Base-by-base conservation (phyloP, 2,329 filamentous ascomycete genomes). In the Neurospora crassa region DNA sequence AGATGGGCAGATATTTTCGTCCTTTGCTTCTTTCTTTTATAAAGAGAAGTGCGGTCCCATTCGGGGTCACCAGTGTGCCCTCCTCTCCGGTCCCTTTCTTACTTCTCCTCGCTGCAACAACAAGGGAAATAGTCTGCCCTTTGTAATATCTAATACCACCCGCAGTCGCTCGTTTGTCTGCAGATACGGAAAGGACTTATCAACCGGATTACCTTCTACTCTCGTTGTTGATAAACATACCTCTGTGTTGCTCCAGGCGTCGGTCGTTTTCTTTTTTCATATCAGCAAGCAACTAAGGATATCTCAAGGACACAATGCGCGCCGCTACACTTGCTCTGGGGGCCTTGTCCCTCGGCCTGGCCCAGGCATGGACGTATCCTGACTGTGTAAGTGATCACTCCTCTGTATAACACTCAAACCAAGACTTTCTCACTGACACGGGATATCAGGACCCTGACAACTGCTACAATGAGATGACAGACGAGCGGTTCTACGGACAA, bases 401-500 rank as follows among this genome's bases (percentile, higher is more conserved):
- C 12, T 43, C 12, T 43, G 42, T n/a, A 43, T n/a, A 40, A 34
- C 47, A 8, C 16, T 20, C 45, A 14, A 40, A 11, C 40, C 63
- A 43, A 63, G 12, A 18, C 68, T 71, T 67, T 71, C 68, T 18
- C 6, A 18, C 43, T 47, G n/a, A 45, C 53, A 63, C 53, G 53
- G 53, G 24, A 63, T 63, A 7, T 12, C 37, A 76, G 75, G 74
- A 76, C 43, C 20, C 70, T 16, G 74, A 76, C 71, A 76, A 76
- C 73, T 77, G 76, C 72, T 77, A 76, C 73, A 71, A 73, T 53
- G 71, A 77, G 37, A 41, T 77, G 72, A 72, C 71, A 67, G 75
- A 77, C 40, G 37, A 24, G 18, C 74, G 73, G 29, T 76, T 76
- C 67, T 18, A 40, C 2, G 72, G 42, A 0, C 68, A 74, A 70